Percentiles rank a stretch among this genome's conserved stretches.
Conservation (phyloP, 2,329 filamentous ascomycete genomes). For the Phyllosticta citrichinensis region DNA sequence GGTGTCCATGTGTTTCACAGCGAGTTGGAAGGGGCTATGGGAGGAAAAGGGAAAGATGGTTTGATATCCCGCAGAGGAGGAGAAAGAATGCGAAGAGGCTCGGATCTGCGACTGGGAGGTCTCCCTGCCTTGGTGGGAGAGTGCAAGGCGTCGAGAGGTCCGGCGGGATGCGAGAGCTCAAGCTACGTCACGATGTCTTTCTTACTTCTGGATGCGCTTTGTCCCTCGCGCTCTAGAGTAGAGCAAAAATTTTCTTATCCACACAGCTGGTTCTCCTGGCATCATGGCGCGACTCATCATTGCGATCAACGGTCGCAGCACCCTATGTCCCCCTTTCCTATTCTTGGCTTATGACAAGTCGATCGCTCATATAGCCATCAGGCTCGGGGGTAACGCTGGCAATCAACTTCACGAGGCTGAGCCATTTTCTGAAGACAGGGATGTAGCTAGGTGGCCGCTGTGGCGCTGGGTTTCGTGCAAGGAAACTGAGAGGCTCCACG, state of each 20-base stretch:
- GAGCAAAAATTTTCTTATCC: not conserved
- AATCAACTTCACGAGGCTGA: not conserved
- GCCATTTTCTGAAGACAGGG: not conserved
- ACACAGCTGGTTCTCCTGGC: not conserved
- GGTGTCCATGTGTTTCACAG: not conserved
- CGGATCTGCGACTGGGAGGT: not conserved
- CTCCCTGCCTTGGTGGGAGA: not conserved
- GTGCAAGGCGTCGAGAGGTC: not conserved
- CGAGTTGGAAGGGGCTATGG: not conserved
- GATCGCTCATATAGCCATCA: not conserved
- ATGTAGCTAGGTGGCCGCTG: not conserved
- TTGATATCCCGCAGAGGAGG: not conserved
- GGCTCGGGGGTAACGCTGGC: not conserved
- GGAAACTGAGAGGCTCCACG: not conserved
- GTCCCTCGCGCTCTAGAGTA: not conserved
- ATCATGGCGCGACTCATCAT: not conserved
- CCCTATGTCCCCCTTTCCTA: not conserved
- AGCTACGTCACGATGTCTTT: not conserved
- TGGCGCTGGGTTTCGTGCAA: not conserved
- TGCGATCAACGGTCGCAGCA: not conserved
- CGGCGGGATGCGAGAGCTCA: not conserved
- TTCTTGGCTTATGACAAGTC: not conserved
- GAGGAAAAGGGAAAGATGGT: not conserved
- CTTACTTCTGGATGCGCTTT: not conserved
- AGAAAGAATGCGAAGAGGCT: not conserved